phyloP scores from a whole-genome alignment of 1,284 basidiomycete species.

The Lentinula novae-zelandiae region DNA sequence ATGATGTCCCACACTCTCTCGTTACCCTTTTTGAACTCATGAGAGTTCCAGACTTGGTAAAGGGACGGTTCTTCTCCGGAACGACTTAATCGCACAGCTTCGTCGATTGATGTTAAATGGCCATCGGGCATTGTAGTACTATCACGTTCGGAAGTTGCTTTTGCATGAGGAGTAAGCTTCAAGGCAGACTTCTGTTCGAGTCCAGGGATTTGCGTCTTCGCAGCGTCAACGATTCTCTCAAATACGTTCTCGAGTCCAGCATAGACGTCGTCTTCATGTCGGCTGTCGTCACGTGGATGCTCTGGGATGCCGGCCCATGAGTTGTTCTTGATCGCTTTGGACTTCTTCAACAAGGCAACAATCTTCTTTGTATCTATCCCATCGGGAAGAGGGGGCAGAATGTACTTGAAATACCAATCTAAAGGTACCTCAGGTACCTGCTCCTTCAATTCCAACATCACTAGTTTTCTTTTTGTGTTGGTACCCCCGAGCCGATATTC shows the following conservation, averaged over 20 bases:
- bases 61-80: not conserved
- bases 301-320: not conserved
- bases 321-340: not conserved
- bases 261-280: not conserved
- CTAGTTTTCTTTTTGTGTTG: too few relatives aligned
- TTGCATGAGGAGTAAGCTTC: not conserved
- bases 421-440: not conserved
- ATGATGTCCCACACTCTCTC: not conserved
- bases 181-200: not conserved
- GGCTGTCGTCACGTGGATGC: not conserved
- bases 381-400: not conserved
- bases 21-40: not conserved
- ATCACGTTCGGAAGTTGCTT: too few relatives aligned
- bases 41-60: not conserved
- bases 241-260: not conserved
- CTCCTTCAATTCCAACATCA: too few relatives aligned
- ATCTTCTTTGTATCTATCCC: not conserved
- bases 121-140: too few relatives aligned
- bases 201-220: not conserved
- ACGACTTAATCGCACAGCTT: not conserved
- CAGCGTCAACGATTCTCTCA: not conserved
- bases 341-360: not conserved
- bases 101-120: not conserved
- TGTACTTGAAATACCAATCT: not conserved
- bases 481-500: too few relatives aligned